phyloP scores from a whole-genome alignment of 441 rosid genomes.

The Euphorbia schlechtendalii region DNA sequence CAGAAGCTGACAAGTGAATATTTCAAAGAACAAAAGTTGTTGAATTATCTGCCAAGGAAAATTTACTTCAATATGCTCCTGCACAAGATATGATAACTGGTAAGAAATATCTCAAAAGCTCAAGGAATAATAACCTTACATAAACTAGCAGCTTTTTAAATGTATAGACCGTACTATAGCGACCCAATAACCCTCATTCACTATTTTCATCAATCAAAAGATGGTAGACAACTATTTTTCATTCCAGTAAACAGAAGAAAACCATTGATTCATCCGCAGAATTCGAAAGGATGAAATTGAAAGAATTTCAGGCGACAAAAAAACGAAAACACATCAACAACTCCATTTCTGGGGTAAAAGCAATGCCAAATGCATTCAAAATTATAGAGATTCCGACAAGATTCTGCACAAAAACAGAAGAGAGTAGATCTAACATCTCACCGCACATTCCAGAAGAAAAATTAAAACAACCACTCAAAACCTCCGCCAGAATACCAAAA shows the following conservation, averaged over 20 bases:
- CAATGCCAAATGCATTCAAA: background rate
- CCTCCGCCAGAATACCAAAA: background rate
- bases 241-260: background rate
- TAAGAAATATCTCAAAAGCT: too few species aligned
- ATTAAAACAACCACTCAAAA: background rate
- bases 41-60: background rate
- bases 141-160: too few species aligned
- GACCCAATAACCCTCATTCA: too few species aligned
- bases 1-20: slow-evolving; percentile 3
- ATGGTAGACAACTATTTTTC: background rate
- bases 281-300: background rate
- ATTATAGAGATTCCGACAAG: slow-evolving; percentile 5
- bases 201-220: background rate
- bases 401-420: background rate
- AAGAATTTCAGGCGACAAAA: background rate
- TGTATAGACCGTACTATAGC: too few species aligned
- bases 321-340: background rate
- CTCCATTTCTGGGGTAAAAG: background rate
- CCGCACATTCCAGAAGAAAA: background rate
- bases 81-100: background rate
- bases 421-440: slow-evolving; percentile 27
- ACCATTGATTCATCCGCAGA: background rate
- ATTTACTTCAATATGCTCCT: background rate
- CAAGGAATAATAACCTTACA: too few species aligned
- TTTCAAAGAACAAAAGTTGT: background rate